Evolutionary conservation across 1,284 basidiomycete species (phyloP).

Genomic region (Porogramme epimiltina): DNA sequence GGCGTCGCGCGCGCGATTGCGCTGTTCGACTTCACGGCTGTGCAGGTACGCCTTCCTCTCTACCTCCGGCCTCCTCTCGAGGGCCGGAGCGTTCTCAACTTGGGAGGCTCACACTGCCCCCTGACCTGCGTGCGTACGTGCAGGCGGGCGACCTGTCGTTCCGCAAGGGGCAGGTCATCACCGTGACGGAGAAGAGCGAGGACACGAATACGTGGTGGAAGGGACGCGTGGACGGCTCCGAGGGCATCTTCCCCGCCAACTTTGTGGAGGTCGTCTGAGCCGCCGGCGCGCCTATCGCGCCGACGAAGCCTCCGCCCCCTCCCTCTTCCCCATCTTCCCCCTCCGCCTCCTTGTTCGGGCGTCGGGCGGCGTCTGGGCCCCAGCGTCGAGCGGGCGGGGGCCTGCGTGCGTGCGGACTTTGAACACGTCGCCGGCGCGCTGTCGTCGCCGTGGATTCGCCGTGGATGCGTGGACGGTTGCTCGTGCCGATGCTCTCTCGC

Average conservation of each 20-base stretch:
- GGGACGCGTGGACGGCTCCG: conserved; percentile 43
- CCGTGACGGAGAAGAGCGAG: conserved; percentile 73
- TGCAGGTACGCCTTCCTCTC: conserved; percentile 50
- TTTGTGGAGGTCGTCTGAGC: conserved; percentile 50
- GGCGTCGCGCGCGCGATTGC: conserved; percentile 79
- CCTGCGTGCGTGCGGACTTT: too few species aligned
- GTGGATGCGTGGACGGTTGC: too few species aligned
- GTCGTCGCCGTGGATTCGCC: too few species aligned
- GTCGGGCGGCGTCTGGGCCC: not conserved
- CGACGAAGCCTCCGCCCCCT: too few species aligned
- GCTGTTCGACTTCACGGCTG: conserved; percentile 75
- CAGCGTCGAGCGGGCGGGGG: too few species aligned
- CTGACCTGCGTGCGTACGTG: not conserved
- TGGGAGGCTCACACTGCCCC: not conserved
- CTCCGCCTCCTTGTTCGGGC: not conserved
- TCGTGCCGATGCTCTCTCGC: too few species aligned
- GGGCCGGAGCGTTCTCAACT: not conserved
- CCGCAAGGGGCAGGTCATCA: conserved; percentile 82
- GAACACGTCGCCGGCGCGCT: too few species aligned
- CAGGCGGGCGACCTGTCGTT: conserved; percentile 84
- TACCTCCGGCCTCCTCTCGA: not conserved
- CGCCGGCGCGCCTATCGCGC: not conserved
- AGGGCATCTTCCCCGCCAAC: conserved; percentile 58
- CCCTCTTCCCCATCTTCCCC: too few species aligned
- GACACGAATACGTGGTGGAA: conserved; percentile 87